Conservation (phyloP, 495 filamentous ascomycete species). For the Sabuloglossum arenarium region DNA sequence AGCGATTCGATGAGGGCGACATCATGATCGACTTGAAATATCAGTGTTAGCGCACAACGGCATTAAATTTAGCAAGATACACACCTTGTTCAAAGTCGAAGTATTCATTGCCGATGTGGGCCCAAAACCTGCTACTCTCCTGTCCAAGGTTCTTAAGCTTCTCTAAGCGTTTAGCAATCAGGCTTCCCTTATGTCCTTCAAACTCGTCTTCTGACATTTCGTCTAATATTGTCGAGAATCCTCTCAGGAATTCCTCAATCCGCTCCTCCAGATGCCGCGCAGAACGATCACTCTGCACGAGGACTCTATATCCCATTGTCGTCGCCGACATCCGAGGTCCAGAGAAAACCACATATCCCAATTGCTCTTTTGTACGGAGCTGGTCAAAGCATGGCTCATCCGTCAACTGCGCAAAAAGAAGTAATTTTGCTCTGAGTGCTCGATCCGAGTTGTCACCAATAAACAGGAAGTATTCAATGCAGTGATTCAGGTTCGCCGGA, state of each 20-base stretch:
- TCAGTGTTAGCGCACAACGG: conserved; percentile 8
- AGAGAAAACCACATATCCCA: conserved; percentile 90
- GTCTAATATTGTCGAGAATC: conserved; percentile 39
- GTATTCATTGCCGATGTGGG: conserved; percentile 62
- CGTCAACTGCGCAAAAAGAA: conserved; percentile 76
- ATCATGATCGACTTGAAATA: conserved; percentile 42
- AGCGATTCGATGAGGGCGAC: conserved; percentile 51
- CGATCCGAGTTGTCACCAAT: conserved; percentile 54
- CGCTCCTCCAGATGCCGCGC: conserved; percentile 65
- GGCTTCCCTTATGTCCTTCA: conserved; percentile 70
- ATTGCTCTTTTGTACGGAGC: conserved; percentile 88
- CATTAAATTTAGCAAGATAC: conserved; percentile 11
- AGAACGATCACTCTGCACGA: conserved; percentile 85
- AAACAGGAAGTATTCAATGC: conserved; percentile 78
- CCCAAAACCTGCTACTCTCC: conserved; percentile 68
- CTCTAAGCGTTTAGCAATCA: conserved; percentile 76
- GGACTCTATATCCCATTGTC: conserved; percentile 65
- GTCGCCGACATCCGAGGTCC: conserved; percentile 46
- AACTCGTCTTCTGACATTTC: conserved; percentile 74
- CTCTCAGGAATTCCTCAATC: conserved; percentile 62
- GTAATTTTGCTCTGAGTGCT: conserved; percentile 45
- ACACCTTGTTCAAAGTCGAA: conserved; percentile 73
- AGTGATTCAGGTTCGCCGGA: conserved; percentile 86
- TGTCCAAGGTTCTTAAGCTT: conserved; percentile 82
- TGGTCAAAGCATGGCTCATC: conserved; percentile 90